Base-by-base conservation (phyloP, 257 asterid species). In the Solanum dulcamara region DNA sequence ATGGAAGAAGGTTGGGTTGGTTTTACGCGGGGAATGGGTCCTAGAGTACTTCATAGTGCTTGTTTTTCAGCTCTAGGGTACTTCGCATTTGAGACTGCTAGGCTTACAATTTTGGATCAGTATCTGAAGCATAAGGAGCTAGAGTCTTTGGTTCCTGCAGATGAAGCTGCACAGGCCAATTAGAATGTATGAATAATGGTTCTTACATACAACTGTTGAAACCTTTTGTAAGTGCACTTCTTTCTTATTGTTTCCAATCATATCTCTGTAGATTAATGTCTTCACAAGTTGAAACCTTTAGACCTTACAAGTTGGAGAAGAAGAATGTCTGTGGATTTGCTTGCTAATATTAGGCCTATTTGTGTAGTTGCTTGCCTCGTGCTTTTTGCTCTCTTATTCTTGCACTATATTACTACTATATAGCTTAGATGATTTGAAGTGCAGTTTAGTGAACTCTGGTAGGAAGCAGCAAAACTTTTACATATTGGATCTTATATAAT, bases 1-100 rank as follows among this genome's bases (percentile, higher is more conserved):
- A 92, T 83, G 90, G 99, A 95, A 80, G 98, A 96, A 92, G 98
- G 99, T 40, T 94, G 94, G 98, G 91, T 95, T 42, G 99, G 99
- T 30, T 92, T 96, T 81, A 94, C 97, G 1, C 94, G 96, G 15
- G 99, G 98, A 88, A 95, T 96, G 96, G 98, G 98, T 71, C 98
- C 98, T 72, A 92, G 99, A 83, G 97, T 96, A 26, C 92, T 95
- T 86, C 92, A 95, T 72, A 95, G 99, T 85, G 97, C 98, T 3
- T 93, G 97, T 86, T 95, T 96, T 88, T 95, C 99, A 7, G 99
- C 99, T 84, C 86, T 96, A 28, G 99, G 99, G 30, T 96, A 95
- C 92, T 96, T 93, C 68, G 98, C 99, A 0, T 96, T 96, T 85
- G 99, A 96, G 92, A 96, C 98, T 0, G 98, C 99, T 51, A 89